Percentiles rank a stretch among this genome's conserved stretches.
Evolutionary conservation across 352 stramenopile species (phyloP).

Genomic region (Ophiocytium majus): DNA sequence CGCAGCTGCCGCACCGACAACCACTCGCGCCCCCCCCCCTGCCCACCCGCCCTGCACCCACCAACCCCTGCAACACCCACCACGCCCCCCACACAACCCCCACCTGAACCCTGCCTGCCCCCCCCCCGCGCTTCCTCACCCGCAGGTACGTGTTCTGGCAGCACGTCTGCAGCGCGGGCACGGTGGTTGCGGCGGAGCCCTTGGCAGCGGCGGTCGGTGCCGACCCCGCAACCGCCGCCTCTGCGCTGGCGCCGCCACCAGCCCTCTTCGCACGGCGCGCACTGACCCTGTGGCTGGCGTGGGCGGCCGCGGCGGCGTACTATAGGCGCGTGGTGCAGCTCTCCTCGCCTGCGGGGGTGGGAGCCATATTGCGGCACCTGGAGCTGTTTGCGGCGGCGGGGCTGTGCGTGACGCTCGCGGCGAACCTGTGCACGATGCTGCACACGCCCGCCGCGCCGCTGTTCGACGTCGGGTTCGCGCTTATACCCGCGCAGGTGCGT

Average conservation of each 20-base stretch:
- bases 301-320: neutral
- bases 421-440: conserved; percentile 71
- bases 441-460: conserved; percentile 66
- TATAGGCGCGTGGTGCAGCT: neutral
- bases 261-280: conserved; percentile 2
- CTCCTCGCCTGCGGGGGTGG: neutral
- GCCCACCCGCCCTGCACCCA: no score
- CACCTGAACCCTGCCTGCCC: neutral
- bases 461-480: conserved; percentile 69
- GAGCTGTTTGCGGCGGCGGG: neutral
- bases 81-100: no score
- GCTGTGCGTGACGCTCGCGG: conserved; percentile 60
- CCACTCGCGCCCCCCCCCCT: no score
- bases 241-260: neutral
- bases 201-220: no score
- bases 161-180: neutral
- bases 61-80: no score
- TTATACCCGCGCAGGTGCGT: conserved; percentile 73
- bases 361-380: neutral
- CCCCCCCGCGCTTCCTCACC: neutral
- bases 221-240: no score
- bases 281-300: neutral
- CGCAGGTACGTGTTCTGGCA: conserved; percentile 18
- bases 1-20: no score
- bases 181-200: no score